Evolutionary conservation across 2,329 filamentous ascomycete genomes (phyloP), one percentile per base, ranked within the genome.

Genomic region (Aureobasidium sp.): DNA sequence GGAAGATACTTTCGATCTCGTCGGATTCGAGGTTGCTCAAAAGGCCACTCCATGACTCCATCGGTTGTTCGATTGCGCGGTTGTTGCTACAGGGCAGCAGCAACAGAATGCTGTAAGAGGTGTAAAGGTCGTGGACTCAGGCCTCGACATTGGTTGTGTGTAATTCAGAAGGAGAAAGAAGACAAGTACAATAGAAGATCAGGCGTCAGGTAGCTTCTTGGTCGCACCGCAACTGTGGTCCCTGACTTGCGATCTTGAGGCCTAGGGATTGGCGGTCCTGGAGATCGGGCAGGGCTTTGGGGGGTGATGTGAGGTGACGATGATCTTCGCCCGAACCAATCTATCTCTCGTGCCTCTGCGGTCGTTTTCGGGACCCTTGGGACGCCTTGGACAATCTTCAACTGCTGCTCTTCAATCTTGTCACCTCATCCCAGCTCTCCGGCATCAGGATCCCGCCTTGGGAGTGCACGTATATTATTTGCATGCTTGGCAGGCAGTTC

Each of bases 61-160:
- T 64, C 25, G 64, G 62, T 66, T 84, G 77, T 25, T 74, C 64
- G 78, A 76, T 25, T 76, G 65, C 0, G 82, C 9, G 25, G 3
- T n/a, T 48, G 79, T 36, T 34, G 53, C 39, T 22, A 27, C 39
- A 17, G 53, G n/a, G 27, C 1, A 87, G 76, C 8, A 87, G 78
- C 6, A 87, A 76, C 67, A 87, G 86, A 47, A 84, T 70, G 3
- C 80, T 81, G 71, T 83, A 86, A 4, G 74, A 71, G 29, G 72
- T 71, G 48, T 76, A 52, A 2, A 63, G 47, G 5, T 48, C 29
- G 34, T 14, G 20, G 57, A 17, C 17, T 22, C 51, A 31, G 37
- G 5, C 25, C 42, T 51, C 57, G 44, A 60, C 57, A 60, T 60
- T 37, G 34, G 25, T 42, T 49, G 34, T 44, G 27, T 9, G 17